Conservation (phyloP, 768 basidiomycete species). For the Psilocybe subaeruginosa region DNA sequence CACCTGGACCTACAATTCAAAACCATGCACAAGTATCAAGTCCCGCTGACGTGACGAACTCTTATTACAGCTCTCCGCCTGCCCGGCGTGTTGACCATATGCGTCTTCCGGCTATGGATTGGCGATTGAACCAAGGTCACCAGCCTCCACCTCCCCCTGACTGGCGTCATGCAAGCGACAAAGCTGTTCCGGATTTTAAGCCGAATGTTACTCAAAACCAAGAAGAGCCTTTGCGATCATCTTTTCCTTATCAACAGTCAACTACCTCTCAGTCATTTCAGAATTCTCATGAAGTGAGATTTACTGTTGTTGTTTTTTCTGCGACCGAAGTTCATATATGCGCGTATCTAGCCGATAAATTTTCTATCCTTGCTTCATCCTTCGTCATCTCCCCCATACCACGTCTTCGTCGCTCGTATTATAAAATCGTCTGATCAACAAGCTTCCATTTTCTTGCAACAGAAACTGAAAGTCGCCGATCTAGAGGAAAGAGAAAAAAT, state of each 20-base stretch:
- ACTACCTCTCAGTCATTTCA: conserved; percentile 29
- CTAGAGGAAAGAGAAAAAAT: conserved; percentile 78
- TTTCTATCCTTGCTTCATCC: conserved; percentile 86
- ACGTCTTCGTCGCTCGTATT: conserved; percentile 80
- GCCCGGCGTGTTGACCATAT: conserved; percentile 31
- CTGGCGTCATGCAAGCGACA: conserved; percentile 47
- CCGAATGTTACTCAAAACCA: conserved; percentile 24
- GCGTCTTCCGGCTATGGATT: conserved; percentile 35
- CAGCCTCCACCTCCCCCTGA: conserved; percentile 35
- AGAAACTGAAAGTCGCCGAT: conserved; percentile 88
- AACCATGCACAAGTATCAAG: conserved; percentile 26
- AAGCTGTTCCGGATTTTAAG: conserved; percentile 28
- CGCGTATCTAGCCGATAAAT: conserved; percentile 72
- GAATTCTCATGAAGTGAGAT: conserved; percentile 53
- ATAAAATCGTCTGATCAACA: conserved; percentile 92
- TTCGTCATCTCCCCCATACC: conserved; percentile 83
- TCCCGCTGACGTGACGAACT: conserved; percentile 24
- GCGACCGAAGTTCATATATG: conserved; percentile 22
- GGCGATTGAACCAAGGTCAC: conserved; percentile 36
- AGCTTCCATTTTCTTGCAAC: conserved; percentile 88
- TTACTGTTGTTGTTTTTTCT: conserved; percentile 19
- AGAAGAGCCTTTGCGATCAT: conserved; percentile 32
- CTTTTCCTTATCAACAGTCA: conserved; percentile 32
- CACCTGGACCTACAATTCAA: conserved; percentile 33
- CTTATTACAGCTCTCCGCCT: conserved; percentile 35